Percentiles rank a stretch among this genome's conserved stretches.
phyloP scores from a whole-genome alignment of 2,329 filamentous ascomycete genomes.

The Arthrobotrys sphaeroides region DNA sequence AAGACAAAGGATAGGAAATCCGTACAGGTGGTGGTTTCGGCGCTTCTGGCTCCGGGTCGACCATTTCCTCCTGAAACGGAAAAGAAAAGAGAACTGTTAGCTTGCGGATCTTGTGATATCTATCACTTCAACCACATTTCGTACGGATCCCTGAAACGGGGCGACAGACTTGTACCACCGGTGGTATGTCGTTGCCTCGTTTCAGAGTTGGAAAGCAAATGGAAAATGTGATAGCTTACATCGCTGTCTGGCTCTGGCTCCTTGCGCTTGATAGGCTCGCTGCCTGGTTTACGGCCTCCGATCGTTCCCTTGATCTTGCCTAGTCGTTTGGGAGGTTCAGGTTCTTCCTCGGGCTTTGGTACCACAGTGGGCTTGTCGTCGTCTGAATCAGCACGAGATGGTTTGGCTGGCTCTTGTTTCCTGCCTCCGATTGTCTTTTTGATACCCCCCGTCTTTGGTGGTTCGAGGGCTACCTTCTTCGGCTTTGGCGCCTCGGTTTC shows the following conservation, averaged over 20 bases:
- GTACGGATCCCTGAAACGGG: background rate
- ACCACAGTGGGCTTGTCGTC: background rate
- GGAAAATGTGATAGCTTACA: constrained; percentile 38
- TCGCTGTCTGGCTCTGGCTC: constrained; percentile 49
- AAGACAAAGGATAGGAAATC: constrained; percentile 9
- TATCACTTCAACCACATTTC: constrained; percentile 15
- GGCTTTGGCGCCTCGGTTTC: constrained; percentile 14
- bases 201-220: constrained; percentile 4
- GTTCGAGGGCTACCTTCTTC: background rate
- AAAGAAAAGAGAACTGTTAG: constrained; percentile 24
- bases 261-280: constrained; percentile 36
- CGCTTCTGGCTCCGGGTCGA: constrained; percentile 43
- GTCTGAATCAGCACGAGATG: background rate
- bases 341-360: constrained; percentile 4
- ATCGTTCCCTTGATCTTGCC: constrained; percentile 53
- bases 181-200: background rate
- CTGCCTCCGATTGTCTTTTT: constrained; percentile 46
- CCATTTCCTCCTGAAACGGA: constrained; percentile 49
- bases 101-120: constrained; percentile 19
- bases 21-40: constrained; percentile 50
- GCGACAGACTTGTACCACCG: background rate
- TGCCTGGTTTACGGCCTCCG: constrained; percentile 28
- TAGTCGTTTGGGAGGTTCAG: constrained; percentile 25
- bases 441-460: constrained; percentile 25
- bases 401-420: constrained; percentile 12